phyloP scores from a whole-genome alignment of 352 stramenopile species.

The Phytophthora constricta region DNA sequence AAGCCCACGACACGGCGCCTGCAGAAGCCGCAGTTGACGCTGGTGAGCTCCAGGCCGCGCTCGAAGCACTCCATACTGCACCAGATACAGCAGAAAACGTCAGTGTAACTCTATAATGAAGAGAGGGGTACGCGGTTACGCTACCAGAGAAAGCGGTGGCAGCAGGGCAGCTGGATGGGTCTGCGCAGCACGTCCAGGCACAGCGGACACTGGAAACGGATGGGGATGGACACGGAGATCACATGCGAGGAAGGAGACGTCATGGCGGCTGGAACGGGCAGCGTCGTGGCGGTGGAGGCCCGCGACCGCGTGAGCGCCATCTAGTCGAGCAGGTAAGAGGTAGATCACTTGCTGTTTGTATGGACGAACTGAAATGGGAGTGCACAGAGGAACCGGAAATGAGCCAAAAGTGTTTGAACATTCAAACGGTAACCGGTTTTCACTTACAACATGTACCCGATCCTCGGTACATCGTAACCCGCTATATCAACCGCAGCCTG shows the following conservation, averaged over 20 bases:
- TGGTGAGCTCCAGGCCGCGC: conserved; percentile 74
- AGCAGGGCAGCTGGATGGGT: conserved; percentile 78
- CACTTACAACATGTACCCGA: too few species aligned
- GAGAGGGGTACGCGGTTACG: conserved; percentile 1
- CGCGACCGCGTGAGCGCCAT: conserved; percentile 43
- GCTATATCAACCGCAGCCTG: too few species aligned
- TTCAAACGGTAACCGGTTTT: too few species aligned
- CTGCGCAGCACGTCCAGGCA: conserved; percentile 76
- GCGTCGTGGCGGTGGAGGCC: conserved; percentile 14
- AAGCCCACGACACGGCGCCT: conserved; percentile 78
- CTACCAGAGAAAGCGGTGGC: conserved; percentile 73
- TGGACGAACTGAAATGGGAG: conserved; percentile 8
- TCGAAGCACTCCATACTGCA: conserved; percentile 73
- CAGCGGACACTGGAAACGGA: conserved; percentile 79
- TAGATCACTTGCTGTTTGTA: conserved; percentile 20
- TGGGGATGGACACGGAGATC: conserved; percentile 47
- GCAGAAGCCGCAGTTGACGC: conserved; percentile 83
- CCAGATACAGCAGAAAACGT: conserved; percentile 14
- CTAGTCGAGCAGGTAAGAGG: too few species aligned
- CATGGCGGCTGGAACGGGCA: neutral
- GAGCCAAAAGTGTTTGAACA: neutral
- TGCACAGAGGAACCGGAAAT: too few species aligned
- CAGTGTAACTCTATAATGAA: neutral
- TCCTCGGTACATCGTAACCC: too few species aligned
- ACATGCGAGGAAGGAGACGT: conserved; percentile 2